A percentile compares a stretch with the other conserved stretches of the same genome.
Evolutionary conservation across 2,329 filamentous ascomycete genomes (phyloP).

Genomic region (Pseudocercospora crystallina): DNA sequence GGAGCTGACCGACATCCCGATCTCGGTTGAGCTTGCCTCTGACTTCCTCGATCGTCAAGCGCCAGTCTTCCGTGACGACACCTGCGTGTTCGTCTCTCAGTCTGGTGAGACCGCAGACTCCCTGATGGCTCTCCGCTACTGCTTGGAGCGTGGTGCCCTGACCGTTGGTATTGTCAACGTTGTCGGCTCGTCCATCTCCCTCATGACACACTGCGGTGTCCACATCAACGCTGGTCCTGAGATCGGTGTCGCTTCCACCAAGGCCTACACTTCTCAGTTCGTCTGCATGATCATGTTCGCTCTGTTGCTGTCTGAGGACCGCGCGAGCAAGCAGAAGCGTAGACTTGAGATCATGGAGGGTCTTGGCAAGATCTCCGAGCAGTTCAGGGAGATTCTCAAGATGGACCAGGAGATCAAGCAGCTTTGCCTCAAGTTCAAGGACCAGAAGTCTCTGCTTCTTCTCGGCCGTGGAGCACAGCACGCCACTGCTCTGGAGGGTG

Average conservation of each 20-base stretch:
- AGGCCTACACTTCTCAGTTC: constrained; percentile 99
- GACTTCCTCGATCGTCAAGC: constrained; percentile 97
- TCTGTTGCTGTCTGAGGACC: constrained; percentile 91
- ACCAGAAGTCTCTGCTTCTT: constrained; percentile 93
- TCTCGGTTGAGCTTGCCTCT: constrained; percentile 92
- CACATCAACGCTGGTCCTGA: constrained; percentile 99
- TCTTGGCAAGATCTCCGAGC: constrained; percentile 78
- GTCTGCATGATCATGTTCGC: constrained; percentile 99
- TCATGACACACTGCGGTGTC: constrained; percentile 98
- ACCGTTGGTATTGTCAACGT: constrained; percentile 99
- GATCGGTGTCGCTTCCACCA: constrained; percentile 98
- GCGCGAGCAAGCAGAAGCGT: constrained; percentile 87
- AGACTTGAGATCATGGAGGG: constrained; percentile 96
- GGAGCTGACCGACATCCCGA: constrained; percentile 96
- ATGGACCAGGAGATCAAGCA: constrained; percentile 93
- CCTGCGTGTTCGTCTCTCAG: constrained; percentile 97
- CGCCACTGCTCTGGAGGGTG: constrained; percentile 93
- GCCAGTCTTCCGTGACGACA: constrained; percentile 98
- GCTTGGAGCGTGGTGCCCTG: constrained; percentile 92
- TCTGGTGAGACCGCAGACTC: constrained; percentile 98
- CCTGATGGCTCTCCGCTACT: constrained; percentile 94
- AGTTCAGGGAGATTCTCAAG: constrained; percentile 89
- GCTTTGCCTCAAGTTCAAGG: constrained; percentile 89
- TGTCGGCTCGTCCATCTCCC: constrained; percentile 96
- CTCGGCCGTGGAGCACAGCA: constrained; percentile 95